Evolutionary conservation across 139 green algal genomes (phyloP).

Genomic region (Picochlorum sp.): DNA sequence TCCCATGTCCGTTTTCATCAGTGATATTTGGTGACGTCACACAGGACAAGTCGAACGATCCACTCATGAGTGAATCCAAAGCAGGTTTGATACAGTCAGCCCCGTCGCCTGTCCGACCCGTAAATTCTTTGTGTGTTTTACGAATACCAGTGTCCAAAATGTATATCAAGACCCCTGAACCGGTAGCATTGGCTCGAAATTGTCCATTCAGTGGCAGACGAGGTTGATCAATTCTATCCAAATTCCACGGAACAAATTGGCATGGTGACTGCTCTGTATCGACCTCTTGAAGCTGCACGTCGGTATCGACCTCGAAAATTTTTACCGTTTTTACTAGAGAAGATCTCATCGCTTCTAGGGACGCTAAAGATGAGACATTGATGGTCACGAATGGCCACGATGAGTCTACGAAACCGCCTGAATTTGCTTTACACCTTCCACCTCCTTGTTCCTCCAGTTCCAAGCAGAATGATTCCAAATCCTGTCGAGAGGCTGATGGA

Average conservation of each 20-base stretch:
- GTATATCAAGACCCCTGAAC: slow-evolving; percentile 20
- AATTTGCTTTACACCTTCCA: too few species aligned
- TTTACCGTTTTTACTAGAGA: too few species aligned
- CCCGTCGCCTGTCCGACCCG: background rate
- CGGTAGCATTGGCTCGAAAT: background rate
- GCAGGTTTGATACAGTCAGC: slow-evolving; percentile 5
- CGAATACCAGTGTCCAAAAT: slow-evolving; percentile 49
- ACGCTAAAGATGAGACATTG: too few species aligned
- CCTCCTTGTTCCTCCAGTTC: too few species aligned
- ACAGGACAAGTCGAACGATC: background rate
- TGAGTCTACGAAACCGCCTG: too few species aligned
- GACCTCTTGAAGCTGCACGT: too few species aligned
- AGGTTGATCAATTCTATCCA: slow-evolving; percentile 12
- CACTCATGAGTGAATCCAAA: background rate
- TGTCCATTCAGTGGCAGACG: slow-evolving; percentile 1
- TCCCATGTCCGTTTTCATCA: slow-evolving; percentile 58
- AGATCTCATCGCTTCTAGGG: too few species aligned
- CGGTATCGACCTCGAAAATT: too few species aligned
- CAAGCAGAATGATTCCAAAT: too few species aligned
- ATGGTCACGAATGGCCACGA: too few species aligned
- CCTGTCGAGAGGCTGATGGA: too few species aligned
- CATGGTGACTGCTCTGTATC: too few species aligned
- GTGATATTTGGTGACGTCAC: background rate
- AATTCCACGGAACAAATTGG: background rate
- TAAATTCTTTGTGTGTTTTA: slow-evolving; percentile 39